phyloP scores from a whole-genome alignment of 176 grass and related monocot genomes.

The Aegilops speltoides region DNA sequence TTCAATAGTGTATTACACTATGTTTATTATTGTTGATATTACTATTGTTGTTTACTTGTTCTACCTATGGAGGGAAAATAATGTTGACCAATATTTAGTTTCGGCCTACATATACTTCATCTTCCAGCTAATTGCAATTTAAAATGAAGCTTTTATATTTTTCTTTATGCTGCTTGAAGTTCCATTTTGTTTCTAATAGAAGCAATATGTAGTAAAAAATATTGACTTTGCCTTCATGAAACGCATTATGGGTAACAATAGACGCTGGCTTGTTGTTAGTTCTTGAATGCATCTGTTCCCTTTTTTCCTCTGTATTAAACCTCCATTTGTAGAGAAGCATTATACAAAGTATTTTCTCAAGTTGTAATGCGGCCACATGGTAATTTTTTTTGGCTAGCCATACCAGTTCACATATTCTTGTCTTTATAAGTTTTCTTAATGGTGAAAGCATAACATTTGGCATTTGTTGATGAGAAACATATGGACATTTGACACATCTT shows the following conservation, averaged over 20 bases:
- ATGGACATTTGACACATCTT: constrained; percentile 22
- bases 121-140: background rate
- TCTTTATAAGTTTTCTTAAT: background rate
- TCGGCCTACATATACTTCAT: background rate
- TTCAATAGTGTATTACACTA: background rate
- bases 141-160: background rate
- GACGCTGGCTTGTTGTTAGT: background rate
- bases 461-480: constrained; percentile 8
- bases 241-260: background rate
- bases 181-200: background rate
- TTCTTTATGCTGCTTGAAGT: background rate
- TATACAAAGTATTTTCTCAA: background rate
- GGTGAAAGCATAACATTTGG: background rate
- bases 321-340: background rate
- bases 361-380: background rate
- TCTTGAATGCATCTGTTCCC: background rate
- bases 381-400: background rate
- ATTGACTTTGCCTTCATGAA: background rate
- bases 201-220: constrained; percentile 11
- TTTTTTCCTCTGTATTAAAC: background rate
- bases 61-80: background rate
- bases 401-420: background rate
- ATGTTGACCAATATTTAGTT: background rate
- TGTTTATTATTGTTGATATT: background rate
- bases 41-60: background rate